phyloP scores from a whole-genome alignment of 192 early-diverging fungal genomes.

The Oehlia diaphana region DNA sequence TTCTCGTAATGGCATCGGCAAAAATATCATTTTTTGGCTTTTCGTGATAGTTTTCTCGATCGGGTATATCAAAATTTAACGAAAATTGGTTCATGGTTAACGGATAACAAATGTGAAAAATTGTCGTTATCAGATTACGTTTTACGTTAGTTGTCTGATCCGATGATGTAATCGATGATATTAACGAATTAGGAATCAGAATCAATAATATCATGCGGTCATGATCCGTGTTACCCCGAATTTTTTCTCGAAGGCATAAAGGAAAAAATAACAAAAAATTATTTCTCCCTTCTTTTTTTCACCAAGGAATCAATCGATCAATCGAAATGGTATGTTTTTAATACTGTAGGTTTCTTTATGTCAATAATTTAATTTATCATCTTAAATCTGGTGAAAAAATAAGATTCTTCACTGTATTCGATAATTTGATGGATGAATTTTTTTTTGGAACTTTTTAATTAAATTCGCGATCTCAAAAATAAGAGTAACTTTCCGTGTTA shows the following conservation, averaged over 20 bases:
- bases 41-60: too few species aligned
- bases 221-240: neutral
- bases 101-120: too few species aligned
- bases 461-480: too few species aligned
- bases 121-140: too few species aligned
- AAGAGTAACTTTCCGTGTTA: too few species aligned
- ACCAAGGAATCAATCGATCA: neutral
- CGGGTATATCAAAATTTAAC: too few species aligned
- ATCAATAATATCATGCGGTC: neutral
- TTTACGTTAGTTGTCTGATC: too few species aligned
- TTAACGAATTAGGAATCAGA: too few species aligned
- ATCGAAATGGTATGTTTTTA: constrained; percentile 2
- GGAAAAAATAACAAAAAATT: neutral
- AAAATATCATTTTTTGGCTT: too few species aligned
- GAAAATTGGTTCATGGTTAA: too few species aligned
- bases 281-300: neutral
- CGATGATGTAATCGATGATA: too few species aligned
- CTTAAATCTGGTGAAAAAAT: neutral
- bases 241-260: neutral
- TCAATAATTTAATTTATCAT: neutral
- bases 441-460: neutral
- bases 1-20: neutral
- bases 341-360: neutral
- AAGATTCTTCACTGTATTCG: neutral
- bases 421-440: neutral